These are phyloP conservation scores for Acephala macrosclerotiorum DNA, from an alignment of 2,329 filamentous ascomycete species.

Conservation along the genomic window DNA sequence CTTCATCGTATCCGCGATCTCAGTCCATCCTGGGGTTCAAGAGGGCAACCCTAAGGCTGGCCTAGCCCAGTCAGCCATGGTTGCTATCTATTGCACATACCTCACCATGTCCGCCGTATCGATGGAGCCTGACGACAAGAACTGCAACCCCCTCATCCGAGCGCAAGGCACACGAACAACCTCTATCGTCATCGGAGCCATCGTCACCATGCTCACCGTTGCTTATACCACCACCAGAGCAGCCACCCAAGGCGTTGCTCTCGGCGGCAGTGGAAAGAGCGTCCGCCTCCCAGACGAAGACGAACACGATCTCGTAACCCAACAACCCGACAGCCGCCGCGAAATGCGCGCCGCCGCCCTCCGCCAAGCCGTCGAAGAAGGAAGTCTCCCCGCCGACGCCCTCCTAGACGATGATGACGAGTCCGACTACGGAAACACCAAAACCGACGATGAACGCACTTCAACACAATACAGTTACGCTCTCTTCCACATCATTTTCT, in stretches of 20 bases:
- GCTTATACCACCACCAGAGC: conserved; percentile 97
- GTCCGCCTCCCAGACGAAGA: conserved; percentile 74
- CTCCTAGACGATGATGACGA: conserved; percentile 75
- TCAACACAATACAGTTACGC: conserved; percentile 96
- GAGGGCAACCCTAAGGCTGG: conserved; percentile 93
- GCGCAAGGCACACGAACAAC: conserved; percentile 89
- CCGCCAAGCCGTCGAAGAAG: conserved; percentile 89
- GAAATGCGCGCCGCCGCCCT: conserved; percentile 95
- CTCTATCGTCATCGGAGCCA: conserved; percentile 88
- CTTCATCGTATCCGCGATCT: conserved; percentile 80
- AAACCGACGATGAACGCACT: conserved; percentile 86
- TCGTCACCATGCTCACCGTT: conserved; percentile 95
- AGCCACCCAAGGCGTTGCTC: conserved; percentile 85
- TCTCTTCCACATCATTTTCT: conserved; percentile 97
- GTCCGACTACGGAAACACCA: conserved; percentile 61
- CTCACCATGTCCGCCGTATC: conserved; percentile 97
- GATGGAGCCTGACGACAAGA: conserved; percentile 95
- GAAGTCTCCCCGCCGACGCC: conserved; percentile 89
- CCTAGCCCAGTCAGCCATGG: conserved; percentile 96
- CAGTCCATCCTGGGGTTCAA: conserved; percentile 89
- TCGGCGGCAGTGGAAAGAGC: conserved; percentile 67
- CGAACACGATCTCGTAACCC: conserved; percentile 86
- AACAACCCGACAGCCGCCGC: conserved; percentile 78
- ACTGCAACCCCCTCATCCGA: conserved; percentile 90
- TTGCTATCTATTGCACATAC: conserved; percentile 97